A percentile compares a stretch with the other conserved stretches of the same genome.
Conservation (phyloP, 2,329 filamentous ascomycete genomes). For the Xylariomycetidae sp. region DNA sequence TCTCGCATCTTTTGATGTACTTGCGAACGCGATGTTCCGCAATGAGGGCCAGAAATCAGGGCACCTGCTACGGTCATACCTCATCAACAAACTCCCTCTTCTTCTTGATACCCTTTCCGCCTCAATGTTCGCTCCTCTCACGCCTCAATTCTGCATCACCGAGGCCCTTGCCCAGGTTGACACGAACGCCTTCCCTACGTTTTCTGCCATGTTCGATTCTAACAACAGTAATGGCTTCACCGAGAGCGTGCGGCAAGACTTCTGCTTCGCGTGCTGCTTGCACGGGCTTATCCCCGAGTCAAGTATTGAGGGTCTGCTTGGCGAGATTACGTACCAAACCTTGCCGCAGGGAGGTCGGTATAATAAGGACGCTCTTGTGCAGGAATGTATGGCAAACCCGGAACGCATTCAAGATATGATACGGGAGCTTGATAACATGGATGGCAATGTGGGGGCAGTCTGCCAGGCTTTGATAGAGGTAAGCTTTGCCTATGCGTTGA, state of each 20-base stretch:
- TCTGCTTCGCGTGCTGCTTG: conserved; percentile 83
- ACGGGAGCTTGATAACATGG: conserved; percentile 78
- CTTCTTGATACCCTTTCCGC: conserved; percentile 45
- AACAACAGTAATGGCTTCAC: conserved; percentile 53
- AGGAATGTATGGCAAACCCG: conserved; percentile 70
- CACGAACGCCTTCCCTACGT: conserved; percentile 64
- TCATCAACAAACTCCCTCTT: conserved; percentile 62
- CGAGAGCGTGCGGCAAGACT: conserved; percentile 60
- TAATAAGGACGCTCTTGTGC: conserved; percentile 69
- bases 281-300: conserved; percentile 76
- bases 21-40: conserved; percentile 78
- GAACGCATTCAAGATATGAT: conserved; percentile 72
- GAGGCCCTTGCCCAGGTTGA: conserved; percentile 76
- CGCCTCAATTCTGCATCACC: conserved; percentile 61
- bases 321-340: conserved; percentile 76
- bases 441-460: conserved; percentile 85
- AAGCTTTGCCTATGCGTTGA: conserved; percentile 15
- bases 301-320: conserved; percentile 72
- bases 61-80: conserved; percentile 75
- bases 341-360: conserved; percentile 69
- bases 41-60: conserved; percentile 52
- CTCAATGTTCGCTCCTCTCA: conserved; percentile 71
- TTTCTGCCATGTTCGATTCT: conserved; percentile 54
- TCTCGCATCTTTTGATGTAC: conserved; percentile 79
- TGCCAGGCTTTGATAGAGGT: conserved; percentile 71